Evolutionary conservation across 257 asterid species (phyloP).

Genomic region (Plantago ovata): DNA sequence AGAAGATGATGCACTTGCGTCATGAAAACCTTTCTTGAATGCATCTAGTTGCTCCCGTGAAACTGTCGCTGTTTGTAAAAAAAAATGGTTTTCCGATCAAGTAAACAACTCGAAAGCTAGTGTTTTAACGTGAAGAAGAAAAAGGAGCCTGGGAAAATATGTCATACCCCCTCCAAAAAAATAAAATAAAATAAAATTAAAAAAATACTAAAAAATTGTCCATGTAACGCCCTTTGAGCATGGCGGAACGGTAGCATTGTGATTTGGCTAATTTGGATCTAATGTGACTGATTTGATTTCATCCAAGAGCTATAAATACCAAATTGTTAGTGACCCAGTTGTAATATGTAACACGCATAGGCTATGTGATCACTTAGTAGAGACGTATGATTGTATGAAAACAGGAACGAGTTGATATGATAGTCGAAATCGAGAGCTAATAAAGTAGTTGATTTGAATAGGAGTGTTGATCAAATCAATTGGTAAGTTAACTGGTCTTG

Average conservation of each 20-base stretch:
- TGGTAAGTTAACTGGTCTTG: no score
- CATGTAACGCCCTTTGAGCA: slow-evolving; percentile 79
- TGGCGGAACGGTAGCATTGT: slow-evolving; percentile 79
- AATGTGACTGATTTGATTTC: slow-evolving; percentile 11
- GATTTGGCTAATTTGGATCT: slow-evolving; percentile 51
- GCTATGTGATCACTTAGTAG: no score
- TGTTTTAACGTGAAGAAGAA: no score
- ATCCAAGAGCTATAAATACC: slow-evolving; percentile 32
- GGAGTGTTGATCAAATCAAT: no score
- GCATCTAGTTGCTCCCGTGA: slow-evolving; percentile 56
- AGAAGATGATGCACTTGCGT: slow-evolving; percentile 43
- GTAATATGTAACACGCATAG: not conserved
- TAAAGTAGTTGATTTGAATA: no score
- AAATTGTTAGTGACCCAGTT: not conserved
- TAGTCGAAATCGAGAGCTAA: no score
- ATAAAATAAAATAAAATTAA: no score
- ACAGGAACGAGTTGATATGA: no score
- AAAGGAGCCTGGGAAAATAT: not conserved
- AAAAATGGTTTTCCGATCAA: not conserved
- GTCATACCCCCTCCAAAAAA: no score
- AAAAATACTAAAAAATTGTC: no score
- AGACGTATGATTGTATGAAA: not conserved
- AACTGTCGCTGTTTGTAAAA: slow-evolving; percentile 51
- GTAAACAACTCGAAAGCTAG: no score
- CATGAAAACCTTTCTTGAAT: slow-evolving; percentile 49